Conservation (phyloP, 805 yeast species). For the Candida stauntonica region DNA sequence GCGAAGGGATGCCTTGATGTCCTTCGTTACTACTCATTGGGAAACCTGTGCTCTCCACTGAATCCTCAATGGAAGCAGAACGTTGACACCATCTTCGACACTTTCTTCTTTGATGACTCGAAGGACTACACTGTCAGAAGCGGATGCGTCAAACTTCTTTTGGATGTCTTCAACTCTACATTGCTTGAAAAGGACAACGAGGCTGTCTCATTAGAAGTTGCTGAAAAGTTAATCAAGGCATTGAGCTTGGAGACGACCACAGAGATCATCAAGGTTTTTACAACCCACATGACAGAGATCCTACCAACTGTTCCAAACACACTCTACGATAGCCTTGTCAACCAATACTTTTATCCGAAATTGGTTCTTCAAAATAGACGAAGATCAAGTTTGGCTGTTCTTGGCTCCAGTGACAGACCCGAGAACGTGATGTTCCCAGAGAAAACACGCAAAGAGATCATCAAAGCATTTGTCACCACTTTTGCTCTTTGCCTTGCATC, state of each 20-base stretch:
- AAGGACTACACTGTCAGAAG: slow-evolving; percentile 28
- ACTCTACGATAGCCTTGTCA: slow-evolving; percentile 22
- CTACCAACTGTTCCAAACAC: slow-evolving; percentile 6
- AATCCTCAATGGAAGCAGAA: slow-evolving; percentile 49
- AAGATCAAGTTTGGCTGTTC: slow-evolving; percentile 27
- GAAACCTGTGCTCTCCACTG: slow-evolving; percentile 50
- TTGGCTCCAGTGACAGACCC: slow-evolving; percentile 7
- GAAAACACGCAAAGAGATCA: slow-evolving; percentile 16
- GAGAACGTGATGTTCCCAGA: slow-evolving; percentile 8
- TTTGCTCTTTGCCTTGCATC: slow-evolving; percentile 23
- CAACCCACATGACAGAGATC: slow-evolving; percentile 27
- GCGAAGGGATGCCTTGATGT: slow-evolving; percentile 39
- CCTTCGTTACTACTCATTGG: slow-evolving; percentile 42
- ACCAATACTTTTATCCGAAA: slow-evolving; percentile 24
- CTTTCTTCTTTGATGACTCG: slow-evolving; percentile 34
- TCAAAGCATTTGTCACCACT: slow-evolving; percentile 25
- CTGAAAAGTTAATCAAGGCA: slow-evolving; percentile 17
- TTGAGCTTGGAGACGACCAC: slow-evolving; percentile 17
- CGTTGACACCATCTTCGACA: slow-evolving; percentile 39
- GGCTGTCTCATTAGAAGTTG: slow-evolving; percentile 12
- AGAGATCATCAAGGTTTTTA: slow-evolving; percentile 30
- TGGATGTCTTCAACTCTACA: slow-evolving; percentile 25
- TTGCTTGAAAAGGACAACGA: slow-evolving; percentile 12
- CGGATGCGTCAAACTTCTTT: slow-evolving; percentile 28
- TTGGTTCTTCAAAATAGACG: slow-evolving; percentile 13